A percentile compares a stretch with the other conserved stretches of the same genome.
These are phyloP conservation scores for Chlorella ohadii DNA, from an alignment of 139 green algal genomes.

Conservation along the genomic window DNA sequence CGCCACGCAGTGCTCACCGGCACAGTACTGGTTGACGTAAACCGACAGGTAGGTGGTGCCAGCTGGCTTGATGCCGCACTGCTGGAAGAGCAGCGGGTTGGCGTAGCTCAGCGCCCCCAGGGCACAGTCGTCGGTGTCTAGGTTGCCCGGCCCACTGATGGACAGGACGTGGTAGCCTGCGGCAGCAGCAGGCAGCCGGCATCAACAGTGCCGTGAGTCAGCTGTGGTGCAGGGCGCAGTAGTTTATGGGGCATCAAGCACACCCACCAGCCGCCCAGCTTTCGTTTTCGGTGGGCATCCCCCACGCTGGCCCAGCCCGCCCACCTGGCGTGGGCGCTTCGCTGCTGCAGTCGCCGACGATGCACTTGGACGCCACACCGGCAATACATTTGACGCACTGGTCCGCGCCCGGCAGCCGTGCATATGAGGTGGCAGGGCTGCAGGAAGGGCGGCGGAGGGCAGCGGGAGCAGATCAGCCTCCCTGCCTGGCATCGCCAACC, in stretches of 20 bases:
- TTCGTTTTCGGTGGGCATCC: no score
- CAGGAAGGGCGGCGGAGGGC: not conserved
- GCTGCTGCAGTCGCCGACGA: not conserved
- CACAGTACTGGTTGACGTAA: constrained; percentile 14
- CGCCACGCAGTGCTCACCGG: no score
- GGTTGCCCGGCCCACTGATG: not conserved
- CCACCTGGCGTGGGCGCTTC: not conserved
- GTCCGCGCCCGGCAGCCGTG: not conserved
- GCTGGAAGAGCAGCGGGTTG: not conserved
- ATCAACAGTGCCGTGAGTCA: no score
- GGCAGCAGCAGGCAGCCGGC: not conserved
- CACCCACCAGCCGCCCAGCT: no score
- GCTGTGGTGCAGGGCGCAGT: no score
- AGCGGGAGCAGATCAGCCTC: no score
- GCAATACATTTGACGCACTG: constrained; percentile 19
- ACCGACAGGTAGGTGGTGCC: not conserved
- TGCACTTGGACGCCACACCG: constrained; percentile 3
- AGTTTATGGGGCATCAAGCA: no score
- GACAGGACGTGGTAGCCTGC: constrained; percentile 11
- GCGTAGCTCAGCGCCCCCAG: constrained; percentile 3
- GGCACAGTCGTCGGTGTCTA: not conserved
- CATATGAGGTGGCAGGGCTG: constrained; percentile 11
- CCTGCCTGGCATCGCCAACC: no score
- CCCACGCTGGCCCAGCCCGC: not conserved
- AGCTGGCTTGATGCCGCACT: not conserved